Evolutionary conservation across 495 filamentous ascomycete species (phyloP), one percentile per base, ranked within the genome.

Genomic region (Tuber aestivum): DNA sequence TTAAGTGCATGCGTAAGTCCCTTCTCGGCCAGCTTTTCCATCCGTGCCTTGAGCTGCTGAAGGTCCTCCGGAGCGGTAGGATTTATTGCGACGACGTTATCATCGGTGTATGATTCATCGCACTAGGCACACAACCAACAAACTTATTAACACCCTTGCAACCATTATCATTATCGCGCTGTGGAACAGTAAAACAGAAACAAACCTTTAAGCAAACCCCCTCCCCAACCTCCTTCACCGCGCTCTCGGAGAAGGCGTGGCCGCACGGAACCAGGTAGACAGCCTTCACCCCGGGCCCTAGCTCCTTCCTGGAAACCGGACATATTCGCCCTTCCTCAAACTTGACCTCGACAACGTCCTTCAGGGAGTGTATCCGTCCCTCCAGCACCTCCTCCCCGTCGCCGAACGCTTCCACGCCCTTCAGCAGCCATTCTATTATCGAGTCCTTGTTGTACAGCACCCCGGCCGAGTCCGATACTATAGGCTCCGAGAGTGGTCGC

Each of bases 361-460:
- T 90, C 41, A 98, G 85, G 41, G 90, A 91, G 84, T 91, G 94
- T 72, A 99, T 91, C 79, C 87, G 88, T 75, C 88, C 93, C 80
- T 87, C 87, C 48, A 90, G 86, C 83, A 94, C 85, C 82, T 90
- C 86, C 77, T 91, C 90, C 82, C 89, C 89, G 83, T 93, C 88
- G 71, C 86, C 82, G 37, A 79, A 83, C 10, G 84, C 84, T 56
- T 90, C 89, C 73, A 89, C 88, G 69, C 87, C 85, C 3, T 90
- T 89, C 35, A 97, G 87, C 3, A 99, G 87, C 73, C 90, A 92
- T 79, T 93, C 90, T 56, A 99, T 85, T 65, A 98, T 88, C 0
- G 93, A 90, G 82, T 98, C 94, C 84, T 97, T 98, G 82, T 97
- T 98, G 86, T 97, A 99, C 2, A 99, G 89, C 35, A 91, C 91